A percentile compares a stretch with the other conserved stretches of the same genome.
These are phyloP conservation scores for Dimocarpus longan DNA, from an alignment of 345 rosid genomes.

Conservation along the genomic window DNA sequence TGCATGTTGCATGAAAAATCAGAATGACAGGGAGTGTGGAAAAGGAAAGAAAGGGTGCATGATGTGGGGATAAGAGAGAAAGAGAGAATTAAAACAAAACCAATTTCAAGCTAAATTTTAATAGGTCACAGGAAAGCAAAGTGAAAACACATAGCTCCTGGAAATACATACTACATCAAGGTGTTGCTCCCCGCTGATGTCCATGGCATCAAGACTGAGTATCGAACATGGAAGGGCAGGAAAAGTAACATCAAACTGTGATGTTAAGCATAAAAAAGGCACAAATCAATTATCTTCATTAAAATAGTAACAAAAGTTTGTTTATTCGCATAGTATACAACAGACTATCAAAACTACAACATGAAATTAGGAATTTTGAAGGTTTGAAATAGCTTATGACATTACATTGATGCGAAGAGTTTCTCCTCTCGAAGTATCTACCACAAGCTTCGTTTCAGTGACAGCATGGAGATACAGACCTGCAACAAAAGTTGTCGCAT, in stretches of 20 bases:
- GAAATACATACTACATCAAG: constrained; percentile 80
- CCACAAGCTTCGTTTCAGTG: constrained; percentile 89
- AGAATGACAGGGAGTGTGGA: background rate
- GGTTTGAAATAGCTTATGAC: constrained; percentile 14
- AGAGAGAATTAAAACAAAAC: no score
- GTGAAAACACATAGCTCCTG: constrained; percentile 3
- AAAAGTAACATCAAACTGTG: constrained; percentile 90
- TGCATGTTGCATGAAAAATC: constrained; percentile 35
- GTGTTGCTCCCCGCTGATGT: constrained; percentile 95
- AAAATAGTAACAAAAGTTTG: background rate
- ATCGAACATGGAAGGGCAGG: constrained; percentile 93
- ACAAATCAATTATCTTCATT: constrained; percentile 7
- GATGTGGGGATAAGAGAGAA: background rate
- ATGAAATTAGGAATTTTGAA: background rate
- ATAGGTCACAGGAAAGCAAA: background rate
- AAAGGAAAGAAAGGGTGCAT: background rate
- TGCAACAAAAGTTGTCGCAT: constrained; percentile 26
- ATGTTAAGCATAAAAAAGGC: constrained; percentile 17
- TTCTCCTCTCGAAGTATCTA: constrained; percentile 98
- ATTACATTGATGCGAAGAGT: constrained; percentile 83
- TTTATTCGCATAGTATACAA: background rate
- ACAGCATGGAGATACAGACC: constrained; percentile 80
- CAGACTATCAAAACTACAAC: background rate
- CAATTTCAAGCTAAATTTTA: background rate
- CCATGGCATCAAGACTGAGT: constrained; percentile 96